Base-by-base conservation (phyloP, 2,329 filamentous ascomycete genomes). In the Botrytis hyacinthi region DNA sequence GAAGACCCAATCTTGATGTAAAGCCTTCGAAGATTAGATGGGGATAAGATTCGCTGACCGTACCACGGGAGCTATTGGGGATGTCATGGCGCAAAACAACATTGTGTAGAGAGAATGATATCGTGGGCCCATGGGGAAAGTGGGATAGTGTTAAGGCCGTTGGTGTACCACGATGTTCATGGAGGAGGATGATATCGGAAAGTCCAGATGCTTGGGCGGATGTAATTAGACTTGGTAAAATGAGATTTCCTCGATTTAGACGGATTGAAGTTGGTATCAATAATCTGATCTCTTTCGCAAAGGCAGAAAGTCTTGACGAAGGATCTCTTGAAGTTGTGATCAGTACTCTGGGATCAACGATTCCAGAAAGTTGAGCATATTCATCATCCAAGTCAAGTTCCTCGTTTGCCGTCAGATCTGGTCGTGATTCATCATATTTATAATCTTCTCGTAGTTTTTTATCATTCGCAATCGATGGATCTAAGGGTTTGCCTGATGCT, bases 11-110 rank as follows among this genome's bases (percentile, higher is more conserved):
- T 48, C 88, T 88, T 9, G 92, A 94, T 8, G 88, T 92, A 83
- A 99, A 98, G 3, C 94, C 94, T 80, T 99, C 96, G 79, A 99
- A 98, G 76, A 99, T 93, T 4, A 99, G 86, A 80, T 98, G 95
- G 0, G 96, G 96, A 79, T 98, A 99, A 54, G 90, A 92, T 83
- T 99, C 96, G 75, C 90, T 93, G 66, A 98, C 94, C 1, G 94
- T 97, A 66, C 96, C 96, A 73, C 93, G 89, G 14, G 94, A 89
- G 60, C 92, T 90, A 76, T 96, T 94, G 1, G 96, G 95, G 32
- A 99, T 97, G 81, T 99, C 96, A 74, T 95, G 93, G 62, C 96
- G 90, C 69, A 99, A 86, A 16, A 98, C 92, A 5, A 98, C 95
- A 77, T 99, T 98, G 82, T 97, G 93, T 29, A 98, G 85, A 8